A percentile compares a stretch with the other conserved stretches of the same genome.
These are phyloP conservation scores for Saccharomycopsis sp. DNA, from an alignment of 805 yeast species.

Conservation along the genomic window DNA sequence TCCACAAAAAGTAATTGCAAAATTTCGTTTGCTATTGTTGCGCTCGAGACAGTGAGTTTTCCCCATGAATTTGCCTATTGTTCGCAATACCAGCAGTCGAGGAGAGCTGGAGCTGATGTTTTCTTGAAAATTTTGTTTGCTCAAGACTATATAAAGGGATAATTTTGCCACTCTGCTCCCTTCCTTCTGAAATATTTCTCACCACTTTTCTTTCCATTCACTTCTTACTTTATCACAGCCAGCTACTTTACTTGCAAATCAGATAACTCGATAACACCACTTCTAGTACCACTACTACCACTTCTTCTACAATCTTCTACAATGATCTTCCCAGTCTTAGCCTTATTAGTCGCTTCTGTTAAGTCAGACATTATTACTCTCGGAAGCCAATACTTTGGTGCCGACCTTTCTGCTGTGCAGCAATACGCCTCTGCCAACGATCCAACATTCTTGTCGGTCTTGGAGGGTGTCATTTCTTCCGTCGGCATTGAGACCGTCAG, in stretches of 20 bases:
- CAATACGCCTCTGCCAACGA: background rate
- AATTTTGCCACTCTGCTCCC: background rate
- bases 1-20: too few species aligned
- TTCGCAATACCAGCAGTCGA: too few species aligned
- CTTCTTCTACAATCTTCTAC: background rate
- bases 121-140: too few species aligned
- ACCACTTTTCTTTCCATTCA: background rate
- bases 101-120: too few species aligned
- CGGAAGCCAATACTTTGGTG: background rate
- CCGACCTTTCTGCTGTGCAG: background rate
- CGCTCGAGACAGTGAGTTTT: too few species aligned
- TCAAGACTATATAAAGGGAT: background rate
- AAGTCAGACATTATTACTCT: background rate
- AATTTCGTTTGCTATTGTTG: too few species aligned
- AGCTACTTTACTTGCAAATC: background rate
- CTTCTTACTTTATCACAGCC: background rate
- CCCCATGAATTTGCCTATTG: too few species aligned
- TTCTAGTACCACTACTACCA: background rate
- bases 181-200: background rate
- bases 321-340: slow-evolving; percentile 2
- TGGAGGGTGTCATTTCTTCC: slow-evolving; percentile 11
- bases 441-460: background rate
- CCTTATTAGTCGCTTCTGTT: background rate
- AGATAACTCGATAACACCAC: too few species aligned
- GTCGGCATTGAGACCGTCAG: slow-evolving; percentile 21